These are phyloP conservation scores for Myxozyma mucilagina DNA, from an alignment of 805 yeast species.

Conservation along the genomic window DNA sequence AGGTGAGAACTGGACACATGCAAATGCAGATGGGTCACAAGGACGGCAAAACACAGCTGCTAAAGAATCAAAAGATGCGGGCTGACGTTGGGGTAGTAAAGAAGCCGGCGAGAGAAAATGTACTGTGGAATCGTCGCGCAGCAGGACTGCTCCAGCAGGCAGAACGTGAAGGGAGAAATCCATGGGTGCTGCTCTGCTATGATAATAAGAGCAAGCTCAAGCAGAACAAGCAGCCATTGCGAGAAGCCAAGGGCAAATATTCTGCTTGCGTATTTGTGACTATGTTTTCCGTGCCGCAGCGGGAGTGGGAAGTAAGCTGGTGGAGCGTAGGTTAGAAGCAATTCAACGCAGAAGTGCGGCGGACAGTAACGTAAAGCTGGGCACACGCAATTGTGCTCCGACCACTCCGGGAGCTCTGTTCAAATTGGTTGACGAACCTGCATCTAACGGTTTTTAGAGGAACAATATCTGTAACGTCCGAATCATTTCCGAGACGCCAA, in stretches of 20 bases:
- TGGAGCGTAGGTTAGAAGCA: background rate
- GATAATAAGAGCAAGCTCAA: background rate
- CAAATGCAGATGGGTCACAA: conserved; percentile 19
- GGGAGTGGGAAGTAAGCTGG: background rate
- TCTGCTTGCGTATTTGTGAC: too few species aligned
- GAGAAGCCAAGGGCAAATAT: background rate
- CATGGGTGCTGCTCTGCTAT: background rate
- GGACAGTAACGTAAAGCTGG: too few species aligned
- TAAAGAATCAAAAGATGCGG: conserved; percentile 27
- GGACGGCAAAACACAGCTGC: conserved; percentile 24
- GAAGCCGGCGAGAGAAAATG: conserved; percentile 26
- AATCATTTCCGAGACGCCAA: too few species aligned
- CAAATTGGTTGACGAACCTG: too few species aligned
- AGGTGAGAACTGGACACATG: conserved; percentile 24
- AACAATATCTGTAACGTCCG: too few species aligned
- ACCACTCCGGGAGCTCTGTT: too few species aligned
- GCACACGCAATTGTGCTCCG: too few species aligned
- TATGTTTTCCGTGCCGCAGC: too few species aligned
- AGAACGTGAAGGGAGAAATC: conserved; percentile 25
- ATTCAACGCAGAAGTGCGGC: too few species aligned
- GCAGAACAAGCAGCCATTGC: background rate
- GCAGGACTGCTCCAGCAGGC: conserved; percentile 21
- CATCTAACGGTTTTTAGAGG: too few species aligned
- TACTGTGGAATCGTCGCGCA: conserved; percentile 25
- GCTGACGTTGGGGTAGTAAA: conserved; percentile 25